Evolutionary conservation across 2,329 filamentous ascomycete species (phyloP), one percentile per base, ranked within the genome.

Genomic region (Cadophora sp.): DNA sequence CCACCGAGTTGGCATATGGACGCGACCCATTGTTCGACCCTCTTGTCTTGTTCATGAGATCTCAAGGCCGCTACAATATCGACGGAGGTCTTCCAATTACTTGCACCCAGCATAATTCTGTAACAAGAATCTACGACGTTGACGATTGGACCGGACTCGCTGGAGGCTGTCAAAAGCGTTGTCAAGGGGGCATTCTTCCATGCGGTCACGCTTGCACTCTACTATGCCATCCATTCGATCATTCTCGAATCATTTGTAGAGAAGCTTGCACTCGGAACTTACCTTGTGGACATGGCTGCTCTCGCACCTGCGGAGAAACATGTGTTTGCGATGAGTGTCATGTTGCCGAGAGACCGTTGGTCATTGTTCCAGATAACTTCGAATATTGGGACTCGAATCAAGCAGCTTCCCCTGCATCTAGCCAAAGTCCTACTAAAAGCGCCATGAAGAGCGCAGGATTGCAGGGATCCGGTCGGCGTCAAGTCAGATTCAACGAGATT

Each of bases 41-140:
- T 14, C 78, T 85, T 1, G 67, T 79, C 6, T 14, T 76, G 0
- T 73, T 78, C 1, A 83, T 90, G 74, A 55, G 56, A n/a, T 65
- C 73, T 0, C 80, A 82, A 48, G 68, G 73, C 4, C 74, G 77
- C 0, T 72, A 77, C 9, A 70, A 74, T n/a, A 61, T 73, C 14
- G 70, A 75, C 27, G 77, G 76, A n/a, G 78, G 81, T 2, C 72
- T 95, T 0, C 90, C 90, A 0, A 76, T 94, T 16, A 82, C 82
- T 6, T 96, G 92, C 73, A 73, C 79, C 6, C 85, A 83, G 0
- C 92, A 95, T 74, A 75, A 79, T 0, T 80, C 76, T 1, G 82
- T 81, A 33, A 84, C 81, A 0, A 80, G 82, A 55, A 83, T 93
- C 36, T 77, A 80, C 59, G 80, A 84, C 13, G 78, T 85, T 0